A percentile compares a stretch with the other conserved stretches of the same genome.
These are phyloP conservation scores for Xylaria grammica DNA, from an alignment of 495 filamentous ascomycete genomes.

Conservation along the genomic window DNA sequence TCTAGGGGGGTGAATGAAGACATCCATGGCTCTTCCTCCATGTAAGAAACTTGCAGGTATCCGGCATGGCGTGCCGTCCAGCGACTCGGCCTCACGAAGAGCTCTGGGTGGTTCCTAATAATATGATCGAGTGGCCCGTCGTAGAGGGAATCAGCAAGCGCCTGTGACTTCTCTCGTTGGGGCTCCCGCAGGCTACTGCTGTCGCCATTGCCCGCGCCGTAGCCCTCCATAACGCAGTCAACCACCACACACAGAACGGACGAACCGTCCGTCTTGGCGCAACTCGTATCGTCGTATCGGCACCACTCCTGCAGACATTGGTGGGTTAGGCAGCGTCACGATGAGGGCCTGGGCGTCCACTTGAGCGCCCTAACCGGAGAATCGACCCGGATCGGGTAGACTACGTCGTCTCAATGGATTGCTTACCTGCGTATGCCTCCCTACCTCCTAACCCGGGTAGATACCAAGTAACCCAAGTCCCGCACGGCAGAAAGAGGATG, in stretches of 20 bases:
- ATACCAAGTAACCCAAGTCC: no score
- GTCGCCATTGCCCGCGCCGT: not conserved
- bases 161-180: not conserved
- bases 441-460: no score
- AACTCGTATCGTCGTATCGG: no score
- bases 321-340: no score
- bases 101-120: conserved; percentile 11
- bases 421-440: no score
- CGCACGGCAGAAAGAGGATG: no score
- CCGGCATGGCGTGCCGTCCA: not conserved
- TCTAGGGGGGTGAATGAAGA: not conserved
- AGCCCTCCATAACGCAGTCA: not conserved
- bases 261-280: no score
- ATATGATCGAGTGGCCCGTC: conserved; percentile 10
- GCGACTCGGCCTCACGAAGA: not conserved
- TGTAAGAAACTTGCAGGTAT: not conserved
- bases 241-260: not conserved
- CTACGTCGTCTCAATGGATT: no score
- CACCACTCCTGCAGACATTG: no score
- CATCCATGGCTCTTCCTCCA: not conserved
- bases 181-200: not conserved
- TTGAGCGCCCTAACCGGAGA: no score
- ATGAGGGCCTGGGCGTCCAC: no score
- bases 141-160: conserved; percentile 5
- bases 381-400: no score